These are phyloP conservation scores for Talaromyces sp. DNA, from an alignment of 2,329 filamentous ascomycete species.

Conservation along the genomic window DNA sequence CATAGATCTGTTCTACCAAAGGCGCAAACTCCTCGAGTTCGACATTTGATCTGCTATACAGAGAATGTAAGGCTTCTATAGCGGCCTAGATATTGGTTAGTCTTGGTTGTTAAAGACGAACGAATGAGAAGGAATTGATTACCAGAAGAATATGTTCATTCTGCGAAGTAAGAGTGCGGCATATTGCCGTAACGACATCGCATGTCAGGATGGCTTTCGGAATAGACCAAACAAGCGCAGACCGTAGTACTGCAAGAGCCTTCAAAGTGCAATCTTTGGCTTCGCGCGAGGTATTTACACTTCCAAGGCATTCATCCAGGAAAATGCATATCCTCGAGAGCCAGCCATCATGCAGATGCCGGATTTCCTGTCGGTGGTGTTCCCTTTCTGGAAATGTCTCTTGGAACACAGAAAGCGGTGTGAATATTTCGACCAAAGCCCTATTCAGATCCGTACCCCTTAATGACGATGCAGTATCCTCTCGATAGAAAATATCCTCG, in stretches of 20 bases:
- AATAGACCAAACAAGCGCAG: constrained; percentile 80
- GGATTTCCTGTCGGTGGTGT: constrained; percentile 57
- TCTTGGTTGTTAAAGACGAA: not conserved
- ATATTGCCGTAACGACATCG: constrained; percentile 64
- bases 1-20: constrained; percentile 75
- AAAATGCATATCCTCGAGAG: constrained; percentile 69
- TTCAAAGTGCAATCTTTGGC: constrained; percentile 68
- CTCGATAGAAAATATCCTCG: constrained; percentile 87
- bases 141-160: constrained; percentile 72
- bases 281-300: constrained; percentile 61
- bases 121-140: constrained; percentile 19
- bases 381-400: constrained; percentile 73
- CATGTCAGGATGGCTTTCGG: constrained; percentile 72
- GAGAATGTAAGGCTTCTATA: constrained; percentile 74
- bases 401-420: constrained; percentile 66
- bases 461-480: constrained; percentile 78
- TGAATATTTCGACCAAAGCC: constrained; percentile 90
- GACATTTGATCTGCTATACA: constrained; percentile 71
- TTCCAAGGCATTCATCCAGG: constrained; percentile 65
- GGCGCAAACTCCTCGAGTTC: constrained; percentile 71
- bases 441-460: constrained; percentile 80
- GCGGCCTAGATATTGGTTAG: constrained; percentile 54
- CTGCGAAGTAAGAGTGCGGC: constrained; percentile 63
- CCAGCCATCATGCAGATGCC: constrained; percentile 82
- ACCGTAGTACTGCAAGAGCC: constrained; percentile 69